Percentiles rank a stretch among this genome's conserved stretches.
phyloP scores from a whole-genome alignment of 2,329 filamentous ascomycete species.

The Pseudonectria foliicola region DNA sequence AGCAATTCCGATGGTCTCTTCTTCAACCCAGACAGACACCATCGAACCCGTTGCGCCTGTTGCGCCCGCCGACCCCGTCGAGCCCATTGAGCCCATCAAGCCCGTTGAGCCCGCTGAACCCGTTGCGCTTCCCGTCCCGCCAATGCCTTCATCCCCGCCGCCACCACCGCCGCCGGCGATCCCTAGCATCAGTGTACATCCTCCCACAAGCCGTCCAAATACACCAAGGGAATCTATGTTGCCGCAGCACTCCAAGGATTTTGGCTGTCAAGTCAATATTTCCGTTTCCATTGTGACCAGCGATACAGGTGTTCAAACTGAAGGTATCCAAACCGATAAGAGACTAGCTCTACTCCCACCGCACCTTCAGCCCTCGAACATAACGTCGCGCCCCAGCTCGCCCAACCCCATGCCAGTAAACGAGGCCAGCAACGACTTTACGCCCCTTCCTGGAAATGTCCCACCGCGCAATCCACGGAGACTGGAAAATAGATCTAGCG shows the following conservation, averaged over 20 bases:
- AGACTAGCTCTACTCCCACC: conserved; percentile 66
- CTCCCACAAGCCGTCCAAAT: conserved; percentile 74
- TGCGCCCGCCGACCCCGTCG: conserved; percentile 11
- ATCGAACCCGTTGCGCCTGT: conserved; percentile 49
- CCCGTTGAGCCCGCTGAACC: conserved; percentile 5
- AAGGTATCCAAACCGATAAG: conserved; percentile 80
- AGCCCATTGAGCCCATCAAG: conserved; percentile 46
- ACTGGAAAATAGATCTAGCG: conserved; percentile 39
- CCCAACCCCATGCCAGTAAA: conserved; percentile 33
- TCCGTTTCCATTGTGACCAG: conserved; percentile 14
- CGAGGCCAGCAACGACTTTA: conserved; percentile 36
- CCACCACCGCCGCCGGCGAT: conserved; percentile 49
- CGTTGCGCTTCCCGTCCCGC: conserved; percentile 11
- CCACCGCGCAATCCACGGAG: conserved; percentile 55
- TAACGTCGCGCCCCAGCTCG: conserved; percentile 55
- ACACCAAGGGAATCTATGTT: conserved; percentile 68
- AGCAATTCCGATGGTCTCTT: conserved; percentile 40
- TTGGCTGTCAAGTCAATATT: conserved; percentile 67
- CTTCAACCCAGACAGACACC: conserved; percentile 54
- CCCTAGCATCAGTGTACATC: conserved; percentile 86
- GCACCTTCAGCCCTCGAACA: conserved; percentile 72
- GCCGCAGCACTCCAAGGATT: conserved; percentile 76
- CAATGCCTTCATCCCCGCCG: conserved; percentile 21
- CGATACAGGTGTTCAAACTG: conserved; percentile 64
- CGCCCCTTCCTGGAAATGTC: conserved; percentile 44